These are phyloP conservation scores for Exophiala dermatitidis DNA, from an alignment of 2,329 filamentous ascomycete genomes.

Conservation along the genomic window DNA sequence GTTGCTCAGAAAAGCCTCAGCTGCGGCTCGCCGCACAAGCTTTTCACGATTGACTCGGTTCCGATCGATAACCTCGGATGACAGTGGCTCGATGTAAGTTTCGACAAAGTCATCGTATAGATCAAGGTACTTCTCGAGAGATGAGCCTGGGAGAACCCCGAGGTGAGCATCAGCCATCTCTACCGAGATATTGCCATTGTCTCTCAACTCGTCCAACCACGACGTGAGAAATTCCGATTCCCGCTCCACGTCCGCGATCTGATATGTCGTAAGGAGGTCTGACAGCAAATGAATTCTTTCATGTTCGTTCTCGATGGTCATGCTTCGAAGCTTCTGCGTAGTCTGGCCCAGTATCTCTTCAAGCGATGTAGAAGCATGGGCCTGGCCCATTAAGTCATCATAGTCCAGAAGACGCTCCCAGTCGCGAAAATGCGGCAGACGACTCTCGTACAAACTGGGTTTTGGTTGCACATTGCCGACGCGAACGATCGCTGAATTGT, in stretches of 20 bases:
- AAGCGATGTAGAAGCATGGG: not conserved
- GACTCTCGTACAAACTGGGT: no score
- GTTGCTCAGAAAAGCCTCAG: slow-evolving; percentile 11
- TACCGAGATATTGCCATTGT: not conserved
- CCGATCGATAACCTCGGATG: slow-evolving; percentile 12
- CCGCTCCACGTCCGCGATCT: slow-evolving; percentile 11
- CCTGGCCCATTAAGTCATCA: not conserved
- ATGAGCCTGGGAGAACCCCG: not conserved
- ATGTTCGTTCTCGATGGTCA: not conserved
- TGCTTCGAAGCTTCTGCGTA: not conserved
- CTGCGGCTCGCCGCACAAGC: slow-evolving; percentile 15
- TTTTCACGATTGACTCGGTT: slow-evolving; percentile 22
- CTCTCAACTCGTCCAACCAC: slow-evolving; percentile 1
- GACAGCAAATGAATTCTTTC: slow-evolving; percentile 2
- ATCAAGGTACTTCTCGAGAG: not conserved
- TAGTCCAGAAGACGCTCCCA: slow-evolving; percentile 10
- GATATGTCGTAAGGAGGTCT: not conserved
- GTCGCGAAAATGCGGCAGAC: not conserved
- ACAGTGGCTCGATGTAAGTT: slow-evolving; percentile 12
- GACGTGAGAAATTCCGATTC: slow-evolving; percentile 4
- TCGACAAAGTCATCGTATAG: slow-evolving; percentile 9
- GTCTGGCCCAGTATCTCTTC: not conserved
- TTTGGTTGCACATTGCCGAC: no score
- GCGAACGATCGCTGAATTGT: not conserved
- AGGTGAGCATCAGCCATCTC: not conserved